A percentile compares a stretch with the other conserved stretches of the same genome.
phyloP scores from a whole-genome alignment of 495 filamentous ascomycete genomes.

The Cercophora scortea region DNA sequence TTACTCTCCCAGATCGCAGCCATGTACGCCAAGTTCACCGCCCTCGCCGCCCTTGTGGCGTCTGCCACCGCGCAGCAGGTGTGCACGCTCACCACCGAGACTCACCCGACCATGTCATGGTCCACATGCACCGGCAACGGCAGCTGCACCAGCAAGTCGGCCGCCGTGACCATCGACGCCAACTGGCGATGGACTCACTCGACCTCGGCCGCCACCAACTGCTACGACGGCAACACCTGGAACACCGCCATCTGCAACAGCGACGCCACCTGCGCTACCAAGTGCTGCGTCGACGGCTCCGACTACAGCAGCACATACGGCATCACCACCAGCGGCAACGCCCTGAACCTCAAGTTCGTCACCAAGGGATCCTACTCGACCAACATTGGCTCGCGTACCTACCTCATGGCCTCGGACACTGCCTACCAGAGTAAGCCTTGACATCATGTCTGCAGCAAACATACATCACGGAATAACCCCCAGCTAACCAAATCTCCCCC shows the following conservation, averaged over 20 bases:
- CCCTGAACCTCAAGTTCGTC: slow-evolving; percentile 47
- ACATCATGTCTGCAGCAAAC: background rate
- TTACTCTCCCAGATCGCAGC: slow-evolving; percentile 5
- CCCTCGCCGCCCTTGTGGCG: slow-evolving; percentile 36
- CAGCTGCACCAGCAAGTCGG: slow-evolving; percentile 36
- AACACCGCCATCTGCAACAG: slow-evolving; percentile 29
- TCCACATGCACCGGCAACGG: slow-evolving; percentile 46
- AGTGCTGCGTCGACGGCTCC: slow-evolving; percentile 43
- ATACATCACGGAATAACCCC: background rate
- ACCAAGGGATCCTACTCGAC: slow-evolving; percentile 41
- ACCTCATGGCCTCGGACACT: slow-evolving; percentile 44
- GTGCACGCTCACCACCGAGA: slow-evolving; percentile 48
- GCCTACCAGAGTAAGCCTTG: slow-evolving; percentile 41
- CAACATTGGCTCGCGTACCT: slow-evolving; percentile 47
- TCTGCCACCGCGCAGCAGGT: slow-evolving; percentile 45
- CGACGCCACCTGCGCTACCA: slow-evolving; percentile 29
- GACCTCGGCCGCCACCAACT: slow-evolving; percentile 31
- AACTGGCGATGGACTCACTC: slow-evolving; percentile 48
- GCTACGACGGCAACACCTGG: slow-evolving; percentile 46
- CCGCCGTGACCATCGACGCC: slow-evolving; percentile 38
- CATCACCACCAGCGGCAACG: slow-evolving; percentile 38
- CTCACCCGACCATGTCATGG: slow-evolving; percentile 51
- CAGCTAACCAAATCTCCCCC: background rate
- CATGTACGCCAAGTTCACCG: slow-evolving; percentile 27
- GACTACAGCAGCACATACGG: slow-evolving; percentile 42